A percentile compares a stretch with the other conserved stretches of the same genome.
phyloP scores from a whole-genome alignment of 2,329 filamentous ascomycete species.

The Myriangium duriaei region DNA sequence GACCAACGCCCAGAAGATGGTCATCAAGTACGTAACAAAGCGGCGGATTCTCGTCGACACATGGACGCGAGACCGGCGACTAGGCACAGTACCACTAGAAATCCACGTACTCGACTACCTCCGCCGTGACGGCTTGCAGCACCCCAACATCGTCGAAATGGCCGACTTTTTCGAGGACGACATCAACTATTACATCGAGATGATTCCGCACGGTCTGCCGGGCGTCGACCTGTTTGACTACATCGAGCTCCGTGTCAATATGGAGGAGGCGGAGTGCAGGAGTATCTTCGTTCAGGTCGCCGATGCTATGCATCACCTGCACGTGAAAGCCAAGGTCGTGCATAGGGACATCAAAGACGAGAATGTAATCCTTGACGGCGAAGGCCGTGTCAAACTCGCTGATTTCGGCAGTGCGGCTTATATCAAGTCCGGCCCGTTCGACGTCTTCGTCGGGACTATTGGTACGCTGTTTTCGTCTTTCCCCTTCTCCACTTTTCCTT shows the following conservation, averaged over 20 bases:
- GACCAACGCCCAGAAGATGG: slow-evolving; percentile 60
- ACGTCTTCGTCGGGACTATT: slow-evolving; percentile 97
- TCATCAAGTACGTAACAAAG: slow-evolving; percentile 97
- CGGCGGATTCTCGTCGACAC: slow-evolving; percentile 93
- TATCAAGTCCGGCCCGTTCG: slow-evolving; percentile 95
- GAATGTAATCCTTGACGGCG: slow-evolving; percentile 90
- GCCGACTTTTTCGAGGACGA: slow-evolving; percentile 63
- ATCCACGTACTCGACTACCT: slow-evolving; percentile 96
- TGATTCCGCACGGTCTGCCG: slow-evolving; percentile 85
- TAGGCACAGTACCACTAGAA: slow-evolving; percentile 90
- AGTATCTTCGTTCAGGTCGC: slow-evolving; percentile 95
- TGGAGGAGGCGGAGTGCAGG: slow-evolving; percentile 87
- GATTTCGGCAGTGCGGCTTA: slow-evolving; percentile 98
- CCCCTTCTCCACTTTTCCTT: not conserved
- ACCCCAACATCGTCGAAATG: slow-evolving; percentile 58
- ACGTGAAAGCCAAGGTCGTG: slow-evolving; percentile 80
- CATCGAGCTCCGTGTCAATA: slow-evolving; percentile 88
- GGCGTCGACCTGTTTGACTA: slow-evolving; percentile 99
- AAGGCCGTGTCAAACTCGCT: slow-evolving; percentile 91
- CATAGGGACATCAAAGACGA: slow-evolving; percentile 99
- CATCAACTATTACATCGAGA: slow-evolving; percentile 96
- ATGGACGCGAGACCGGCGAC: slow-evolving; percentile 84
- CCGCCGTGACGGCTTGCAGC: slow-evolving; percentile 53
- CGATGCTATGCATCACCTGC: slow-evolving; percentile 77
- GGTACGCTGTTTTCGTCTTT: slow-evolving; percentile 45